These are phyloP conservation scores for Plenodomus lindquistii DNA, from an alignment of 2,329 filamentous ascomycete genomes.

Conservation along the genomic window DNA sequence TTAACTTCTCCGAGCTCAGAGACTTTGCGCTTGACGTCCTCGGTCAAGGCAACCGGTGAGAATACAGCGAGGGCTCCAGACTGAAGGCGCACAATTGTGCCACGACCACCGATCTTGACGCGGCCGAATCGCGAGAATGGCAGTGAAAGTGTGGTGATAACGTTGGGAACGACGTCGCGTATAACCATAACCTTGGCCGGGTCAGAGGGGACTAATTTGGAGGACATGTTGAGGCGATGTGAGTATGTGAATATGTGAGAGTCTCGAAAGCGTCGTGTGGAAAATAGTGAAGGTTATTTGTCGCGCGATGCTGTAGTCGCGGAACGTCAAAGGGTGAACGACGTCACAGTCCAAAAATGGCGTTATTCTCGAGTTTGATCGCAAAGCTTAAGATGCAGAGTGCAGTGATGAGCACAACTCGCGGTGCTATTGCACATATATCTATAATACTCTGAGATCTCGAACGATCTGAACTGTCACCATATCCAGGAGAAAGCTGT, in stretches of 20 bases:
- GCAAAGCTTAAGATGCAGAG: background rate
- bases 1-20: constrained; percentile 66
- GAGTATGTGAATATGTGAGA: background rate
- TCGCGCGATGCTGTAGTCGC: background rate
- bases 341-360: constrained; percentile 14
- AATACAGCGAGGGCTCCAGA: constrained; percentile 83
- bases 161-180: constrained; percentile 75
- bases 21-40: constrained; percentile 67
- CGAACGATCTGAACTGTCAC: constrained; percentile 9
- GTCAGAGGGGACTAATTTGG: constrained; percentile 57
- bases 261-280: background rate
- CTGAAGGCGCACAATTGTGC: constrained; percentile 80
- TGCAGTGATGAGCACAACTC: background rate
- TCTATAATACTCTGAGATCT: constrained; percentile 11
- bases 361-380: constrained; percentile 23
- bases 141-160: constrained; percentile 74
- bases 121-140: constrained; percentile 82
- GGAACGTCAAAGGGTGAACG: background rate
- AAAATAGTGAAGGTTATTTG: background rate
- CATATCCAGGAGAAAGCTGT: background rate
- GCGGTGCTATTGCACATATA: background rate
- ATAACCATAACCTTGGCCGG: constrained; percentile 88
- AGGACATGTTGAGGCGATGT: constrained; percentile 33
- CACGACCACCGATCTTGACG: constrained; percentile 83
- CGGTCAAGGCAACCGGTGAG: constrained; percentile 85